phyloP scores from a whole-genome alignment of 768 basidiomycete genomes.

The Lactarius psammicola region DNA sequence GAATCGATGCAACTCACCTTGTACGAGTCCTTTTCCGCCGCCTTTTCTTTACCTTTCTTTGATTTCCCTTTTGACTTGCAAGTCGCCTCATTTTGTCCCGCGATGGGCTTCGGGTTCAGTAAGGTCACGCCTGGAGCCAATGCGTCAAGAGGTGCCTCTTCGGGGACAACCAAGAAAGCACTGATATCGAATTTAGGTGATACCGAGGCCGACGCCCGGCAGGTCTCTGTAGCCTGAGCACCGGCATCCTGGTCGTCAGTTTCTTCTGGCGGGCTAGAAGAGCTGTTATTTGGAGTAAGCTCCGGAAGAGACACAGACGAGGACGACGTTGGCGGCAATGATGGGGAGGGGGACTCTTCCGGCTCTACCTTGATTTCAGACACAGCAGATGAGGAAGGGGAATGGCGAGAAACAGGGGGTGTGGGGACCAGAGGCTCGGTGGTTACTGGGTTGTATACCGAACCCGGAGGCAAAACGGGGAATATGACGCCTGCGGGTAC shows the following conservation, averaged over 20 bases:
- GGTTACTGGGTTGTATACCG: conserved; percentile 39
- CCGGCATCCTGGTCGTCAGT: conserved; percentile 17
- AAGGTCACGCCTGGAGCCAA: conserved; percentile 28
- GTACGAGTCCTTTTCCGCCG: conserved; percentile 3
- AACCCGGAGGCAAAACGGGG: conserved; percentile 63
- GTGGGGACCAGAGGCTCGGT: conserved; percentile 22
- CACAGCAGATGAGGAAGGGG: conserved; percentile 22
- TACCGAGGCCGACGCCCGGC: conserved; percentile 12
- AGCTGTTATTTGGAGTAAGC: conserved; percentile 31
- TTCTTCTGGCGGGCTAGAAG: conserved; percentile 30
- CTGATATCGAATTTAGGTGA: conserved; percentile 25
- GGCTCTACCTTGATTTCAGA: conserved; percentile 21
- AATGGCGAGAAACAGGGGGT: conserved; percentile 11
- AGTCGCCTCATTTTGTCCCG: not conserved
- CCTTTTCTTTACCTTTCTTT: conserved; percentile 28
- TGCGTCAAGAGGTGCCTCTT: conserved; percentile 29
- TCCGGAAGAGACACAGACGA: conserved; percentile 28
- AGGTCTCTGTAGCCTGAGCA: conserved; percentile 2
- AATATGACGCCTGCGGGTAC: conserved; percentile 66
- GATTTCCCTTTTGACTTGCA: conserved; percentile 23
- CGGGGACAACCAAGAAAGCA: conserved; percentile 27
- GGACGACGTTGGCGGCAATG: conserved; percentile 23
- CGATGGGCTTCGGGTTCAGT: conserved; percentile 5
- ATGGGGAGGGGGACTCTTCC: conserved; percentile 26
- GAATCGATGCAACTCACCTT: conserved; percentile 10